phyloP scores from a whole-genome alignment of 1,284 basidiomycete species.

The Takashimella tepidaria region DNA sequence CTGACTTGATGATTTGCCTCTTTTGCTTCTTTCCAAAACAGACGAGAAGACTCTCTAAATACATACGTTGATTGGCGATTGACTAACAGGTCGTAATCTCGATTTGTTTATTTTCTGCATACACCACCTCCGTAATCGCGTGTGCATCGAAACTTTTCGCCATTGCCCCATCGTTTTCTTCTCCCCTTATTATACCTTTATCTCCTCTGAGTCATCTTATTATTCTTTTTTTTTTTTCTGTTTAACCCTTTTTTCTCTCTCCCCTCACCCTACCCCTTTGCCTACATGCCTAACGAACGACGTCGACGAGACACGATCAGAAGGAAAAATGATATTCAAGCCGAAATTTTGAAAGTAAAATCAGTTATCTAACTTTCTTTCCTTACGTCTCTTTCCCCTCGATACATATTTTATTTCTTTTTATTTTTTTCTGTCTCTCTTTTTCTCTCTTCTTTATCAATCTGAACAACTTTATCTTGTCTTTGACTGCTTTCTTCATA shows the following conservation, averaged over 20 bases:
- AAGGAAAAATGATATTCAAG: not conserved
- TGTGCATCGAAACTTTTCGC: not conserved
- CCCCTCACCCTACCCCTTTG: too few relatives aligned
- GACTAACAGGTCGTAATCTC: not conserved
- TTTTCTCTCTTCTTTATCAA: not conserved
- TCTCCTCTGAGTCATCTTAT: not conserved
- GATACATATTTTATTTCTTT: not conserved
- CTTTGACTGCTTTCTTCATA: too few relatives aligned
- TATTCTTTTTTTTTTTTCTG: not conserved
- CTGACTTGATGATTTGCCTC: conserved; percentile 1
- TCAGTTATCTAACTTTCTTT: not conserved
- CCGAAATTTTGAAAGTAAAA: too few relatives aligned
- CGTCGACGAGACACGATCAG: conserved; percentile 12
- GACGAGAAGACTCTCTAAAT: conserved; percentile 40
- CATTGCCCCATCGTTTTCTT: not conserved
- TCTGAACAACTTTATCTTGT: too few relatives aligned
- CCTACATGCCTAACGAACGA: conserved; percentile 10
- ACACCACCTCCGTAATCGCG: not conserved
- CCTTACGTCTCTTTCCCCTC: too few relatives aligned
- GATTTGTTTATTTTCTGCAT: not conserved
- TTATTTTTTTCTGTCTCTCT: not conserved
- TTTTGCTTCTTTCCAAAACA: conserved; percentile 1
- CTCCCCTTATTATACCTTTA: too few relatives aligned
- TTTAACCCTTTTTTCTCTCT: not conserved
- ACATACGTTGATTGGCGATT: not conserved